Conservation (phyloP, 306 rosid genomes). For the Begonia loranthoides region DNA sequence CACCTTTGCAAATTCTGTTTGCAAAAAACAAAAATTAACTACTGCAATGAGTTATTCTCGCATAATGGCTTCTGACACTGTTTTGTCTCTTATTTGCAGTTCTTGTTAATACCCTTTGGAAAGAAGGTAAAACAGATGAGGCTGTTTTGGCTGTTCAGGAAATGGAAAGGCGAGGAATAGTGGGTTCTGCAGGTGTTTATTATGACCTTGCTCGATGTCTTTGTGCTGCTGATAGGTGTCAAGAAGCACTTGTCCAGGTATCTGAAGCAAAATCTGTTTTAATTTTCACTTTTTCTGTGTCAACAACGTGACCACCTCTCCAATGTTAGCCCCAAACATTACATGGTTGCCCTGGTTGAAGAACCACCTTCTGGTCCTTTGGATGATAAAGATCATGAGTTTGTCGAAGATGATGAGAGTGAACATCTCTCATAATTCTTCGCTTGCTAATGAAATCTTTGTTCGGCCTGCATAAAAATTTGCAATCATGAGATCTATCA, state of each 20-base stretch:
- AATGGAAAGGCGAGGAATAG: conserved; percentile 88
- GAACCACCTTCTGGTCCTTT: no score
- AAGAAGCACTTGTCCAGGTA: conserved; percentile 83
- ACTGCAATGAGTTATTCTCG: background rate
- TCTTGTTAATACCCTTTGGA: conserved; percentile 68
- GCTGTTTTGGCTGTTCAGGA: conserved; percentile 47
- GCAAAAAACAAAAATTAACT: background rate
- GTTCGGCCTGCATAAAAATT: no score
- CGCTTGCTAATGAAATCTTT: no score
- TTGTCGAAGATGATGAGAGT: no score
- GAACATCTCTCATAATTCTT: no score
- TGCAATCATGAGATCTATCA: no score
- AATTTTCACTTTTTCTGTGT: background rate
- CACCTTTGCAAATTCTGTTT: no score
- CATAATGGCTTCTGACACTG: background rate
- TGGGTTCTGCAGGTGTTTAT: conserved; percentile 91
- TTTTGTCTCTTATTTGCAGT: conserved; percentile 35
- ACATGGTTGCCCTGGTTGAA: no score
- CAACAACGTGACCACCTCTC: no score
- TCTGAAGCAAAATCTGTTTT: background rate
- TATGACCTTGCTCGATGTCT: conserved; percentile 94
- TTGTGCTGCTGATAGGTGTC: conserved; percentile 80
- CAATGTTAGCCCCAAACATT: no score
- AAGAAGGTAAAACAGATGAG: conserved; percentile 80
- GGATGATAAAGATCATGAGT: no score